phyloP scores from a whole-genome alignment of 352 stramenopile genomes.

The Blastocystis sp. region DNA sequence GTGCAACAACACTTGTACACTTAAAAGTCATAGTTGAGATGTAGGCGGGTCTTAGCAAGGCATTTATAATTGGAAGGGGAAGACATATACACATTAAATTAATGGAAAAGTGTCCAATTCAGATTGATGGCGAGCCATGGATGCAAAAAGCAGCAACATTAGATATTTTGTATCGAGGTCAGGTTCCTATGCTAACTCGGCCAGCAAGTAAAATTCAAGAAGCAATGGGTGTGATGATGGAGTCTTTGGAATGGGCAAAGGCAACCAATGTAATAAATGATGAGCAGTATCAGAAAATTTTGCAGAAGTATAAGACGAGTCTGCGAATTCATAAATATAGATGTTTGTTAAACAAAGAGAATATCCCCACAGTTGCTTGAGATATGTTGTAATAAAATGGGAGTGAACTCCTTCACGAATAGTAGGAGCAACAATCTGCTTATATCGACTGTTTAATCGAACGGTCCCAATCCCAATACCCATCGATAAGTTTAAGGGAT shows the following conservation, averaged over 20 bases:
- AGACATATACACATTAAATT: slow-evolving; percentile 68
- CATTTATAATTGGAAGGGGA: slow-evolving; percentile 70
- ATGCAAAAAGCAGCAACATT: slow-evolving; percentile 75
- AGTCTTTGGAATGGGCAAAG: slow-evolving; percentile 36
- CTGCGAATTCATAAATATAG: background rate
- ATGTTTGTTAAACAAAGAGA: background rate
- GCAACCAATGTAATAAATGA: background rate
- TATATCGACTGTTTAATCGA: slow-evolving; percentile 15
- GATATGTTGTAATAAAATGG: slow-evolving; percentile 53
- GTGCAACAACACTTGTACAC: background rate
- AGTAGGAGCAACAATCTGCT: background rate
- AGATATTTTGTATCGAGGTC: slow-evolving; percentile 67
- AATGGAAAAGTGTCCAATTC: slow-evolving; percentile 72
- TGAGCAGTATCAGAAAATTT: background rate
- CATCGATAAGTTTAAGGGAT: slow-evolving; percentile 39
- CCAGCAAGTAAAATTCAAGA: background rate
- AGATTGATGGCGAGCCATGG: slow-evolving; percentile 90
- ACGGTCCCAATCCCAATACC: slow-evolving; percentile 14
- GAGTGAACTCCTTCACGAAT: slow-evolving; percentile 16
- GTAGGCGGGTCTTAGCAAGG: slow-evolving; percentile 73
- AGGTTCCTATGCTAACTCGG: slow-evolving; percentile 44
- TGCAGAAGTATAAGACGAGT: background rate
- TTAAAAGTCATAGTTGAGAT: slow-evolving; percentile 62
- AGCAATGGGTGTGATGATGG: slow-evolving; percentile 19
- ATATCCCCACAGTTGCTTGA: slow-evolving; percentile 7